A percentile compares a stretch with the other conserved stretches of the same genome.
Conservation (phyloP, 768 basidiomycete species). For the Boletus speciosus region DNA sequence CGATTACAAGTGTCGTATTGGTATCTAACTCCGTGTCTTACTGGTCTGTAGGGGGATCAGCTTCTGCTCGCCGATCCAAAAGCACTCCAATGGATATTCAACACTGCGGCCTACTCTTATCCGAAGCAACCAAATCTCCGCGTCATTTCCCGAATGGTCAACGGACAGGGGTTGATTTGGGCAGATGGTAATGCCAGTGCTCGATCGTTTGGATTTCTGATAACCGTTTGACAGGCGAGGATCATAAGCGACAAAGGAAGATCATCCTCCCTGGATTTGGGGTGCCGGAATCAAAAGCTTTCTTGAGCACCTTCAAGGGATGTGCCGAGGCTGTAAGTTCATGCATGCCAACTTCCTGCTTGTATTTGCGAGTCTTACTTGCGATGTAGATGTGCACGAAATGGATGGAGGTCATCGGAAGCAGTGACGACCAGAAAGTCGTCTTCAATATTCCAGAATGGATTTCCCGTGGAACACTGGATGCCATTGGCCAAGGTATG, state of each 20-base stretch:
- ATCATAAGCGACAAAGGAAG: conserved; percentile 52
- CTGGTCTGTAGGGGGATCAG: conserved; percentile 36
- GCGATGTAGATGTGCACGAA: conserved; percentile 18
- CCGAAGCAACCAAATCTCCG: conserved; percentile 33
- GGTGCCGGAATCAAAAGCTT: conserved; percentile 47
- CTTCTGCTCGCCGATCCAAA: conserved; percentile 49
- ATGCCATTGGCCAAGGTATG: conserved; percentile 49
- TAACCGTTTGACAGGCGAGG: conserved; percentile 28
- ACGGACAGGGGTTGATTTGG: conserved; percentile 38
- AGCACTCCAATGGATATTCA: conserved; percentile 38
- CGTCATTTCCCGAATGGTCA: conserved; percentile 10
- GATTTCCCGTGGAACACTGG: conserved; percentile 45
- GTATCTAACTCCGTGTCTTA: conserved; percentile 5
- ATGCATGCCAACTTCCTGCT: not conserved
- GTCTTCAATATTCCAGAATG: conserved; percentile 25
- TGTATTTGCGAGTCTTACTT: not conserved
- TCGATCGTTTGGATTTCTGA: conserved; percentile 8
- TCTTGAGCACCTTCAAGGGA: conserved; percentile 46
- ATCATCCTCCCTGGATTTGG: conserved; percentile 57
- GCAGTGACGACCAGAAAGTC: conserved; percentile 4
- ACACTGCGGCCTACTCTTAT: conserved; percentile 42
- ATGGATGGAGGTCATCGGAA: conserved; percentile 22
- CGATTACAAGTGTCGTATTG: not conserved
- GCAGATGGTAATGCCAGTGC: conserved; percentile 34
- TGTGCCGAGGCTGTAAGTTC: conserved; percentile 27